Base-by-base conservation (phyloP, 345 rosid species). In the Excoecaria agallocha region DNA sequence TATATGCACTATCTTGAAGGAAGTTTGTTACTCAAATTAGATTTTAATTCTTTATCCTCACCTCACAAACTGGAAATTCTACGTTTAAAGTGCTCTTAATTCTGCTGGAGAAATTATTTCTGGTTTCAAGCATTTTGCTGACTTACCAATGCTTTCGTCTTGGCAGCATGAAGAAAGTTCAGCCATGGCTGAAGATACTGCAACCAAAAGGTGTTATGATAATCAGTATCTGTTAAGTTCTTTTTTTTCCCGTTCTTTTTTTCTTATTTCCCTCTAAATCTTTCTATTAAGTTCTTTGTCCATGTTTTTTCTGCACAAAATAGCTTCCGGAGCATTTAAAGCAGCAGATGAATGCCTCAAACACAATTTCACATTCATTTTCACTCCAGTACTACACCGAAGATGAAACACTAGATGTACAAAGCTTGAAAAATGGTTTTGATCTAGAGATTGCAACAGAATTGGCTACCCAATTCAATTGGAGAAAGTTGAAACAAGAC, bases 121-220 rank as follows among this genome's bases (percentile, higher is more conserved):
- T 9, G 30, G 72, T 59, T 24, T 35, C 10, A 38, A 38, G 12
- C 17, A 22, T 39, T 30, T 35, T 55, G 43, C 45, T 69, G 3
- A 1, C 57, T 48, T 10, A 45, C 12, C 0, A 8, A 37, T 7
- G 60, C 38, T n/a, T 71, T 41, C 3, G 12, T 48, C 38, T 76
- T 74, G 82, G 70, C 78, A 87, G 94, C 81, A 72, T 76, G 77
- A 80, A 74, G 69, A 89, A 88, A 76, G 72, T 85, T 75, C 78
- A 80, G 66, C 79, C 80, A n/a, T 86, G 90, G 62, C 68, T 95
- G 68, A 81, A 81, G 77, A 22, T 74, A 8, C 77, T 94, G 87
- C 89, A 85, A 76, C 99, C 93, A 11, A 89, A 89, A 78, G 70
- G 71, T 54, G 81, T 89, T 69, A 74, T 87, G 94, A 96, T 92